phyloP scores from a whole-genome alignment of 805 yeast species.

The Starmerella floricola region DNA sequence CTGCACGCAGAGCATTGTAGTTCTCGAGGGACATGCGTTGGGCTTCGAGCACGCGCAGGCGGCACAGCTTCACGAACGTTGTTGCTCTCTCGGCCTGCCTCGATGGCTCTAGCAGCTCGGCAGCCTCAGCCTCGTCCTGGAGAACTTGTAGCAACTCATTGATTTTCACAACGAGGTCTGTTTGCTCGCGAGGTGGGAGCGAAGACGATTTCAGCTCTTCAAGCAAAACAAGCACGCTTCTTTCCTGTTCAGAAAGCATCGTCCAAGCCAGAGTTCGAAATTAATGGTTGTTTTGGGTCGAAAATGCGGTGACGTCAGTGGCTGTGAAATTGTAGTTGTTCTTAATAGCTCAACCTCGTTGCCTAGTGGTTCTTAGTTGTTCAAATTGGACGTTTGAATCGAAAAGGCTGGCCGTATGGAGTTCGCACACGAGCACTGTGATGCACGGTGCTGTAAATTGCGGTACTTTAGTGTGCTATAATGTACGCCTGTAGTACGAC shows the following conservation, averaged over 20 bases:
- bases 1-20: background rate
- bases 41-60: constrained; percentile 20
- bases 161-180: constrained; percentile 6
- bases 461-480: too few relatives aligned
- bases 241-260: constrained; percentile 10
- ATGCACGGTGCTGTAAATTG: too few relatives aligned
- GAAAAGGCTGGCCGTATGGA: too few relatives aligned
- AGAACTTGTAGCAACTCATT: constrained; percentile 12
- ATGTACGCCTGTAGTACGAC: too few relatives aligned
- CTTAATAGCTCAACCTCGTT: too few relatives aligned
- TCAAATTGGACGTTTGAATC: too few relatives aligned
- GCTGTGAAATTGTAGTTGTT: too few relatives aligned
- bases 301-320: too few relatives aligned
- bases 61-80: constrained; percentile 9
- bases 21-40: constrained; percentile 16
- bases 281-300: too few relatives aligned
- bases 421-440: too few relatives aligned
- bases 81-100: background rate
- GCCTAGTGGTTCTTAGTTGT: too few relatives aligned
- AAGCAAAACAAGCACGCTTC: constrained; percentile 8
- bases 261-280: background rate
- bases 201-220: constrained; percentile 7
- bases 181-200: constrained; percentile 7
- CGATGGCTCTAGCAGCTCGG: constrained; percentile 3
- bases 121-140: constrained; percentile 14